These are phyloP conservation scores for Platanus orientalis DNA, from an alignment of 164 flowering plant species.

Conservation along the genomic window DNA sequence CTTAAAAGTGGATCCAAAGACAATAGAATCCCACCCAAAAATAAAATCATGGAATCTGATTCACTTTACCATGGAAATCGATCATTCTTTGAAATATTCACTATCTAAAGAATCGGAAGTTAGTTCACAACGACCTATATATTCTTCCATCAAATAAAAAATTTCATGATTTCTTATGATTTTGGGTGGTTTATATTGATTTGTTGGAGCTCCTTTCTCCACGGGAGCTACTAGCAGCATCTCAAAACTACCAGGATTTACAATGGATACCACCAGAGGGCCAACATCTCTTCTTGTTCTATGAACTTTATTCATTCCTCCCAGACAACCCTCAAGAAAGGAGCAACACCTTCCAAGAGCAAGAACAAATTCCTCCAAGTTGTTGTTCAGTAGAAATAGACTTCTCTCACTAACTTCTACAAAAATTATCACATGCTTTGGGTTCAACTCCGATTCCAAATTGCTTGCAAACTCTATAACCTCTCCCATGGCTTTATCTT, in stretches of 20 bases:
- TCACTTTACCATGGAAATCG: no score
- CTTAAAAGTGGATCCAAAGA: no score
- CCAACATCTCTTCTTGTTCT: slow-evolving; percentile 28
- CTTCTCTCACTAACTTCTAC: slow-evolving; percentile 24
- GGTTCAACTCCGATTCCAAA: slow-evolving; percentile 21
- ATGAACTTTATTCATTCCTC: slow-evolving; percentile 26
- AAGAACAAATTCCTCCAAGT: slow-evolving; percentile 12
- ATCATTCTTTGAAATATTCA: no score
- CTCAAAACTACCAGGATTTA: slow-evolving; percentile 36
- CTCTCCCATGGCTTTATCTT: slow-evolving; percentile 15
- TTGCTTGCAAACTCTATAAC: slow-evolving; percentile 31
- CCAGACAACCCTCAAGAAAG: slow-evolving; percentile 31
- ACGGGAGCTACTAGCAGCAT: slow-evolving; percentile 19
- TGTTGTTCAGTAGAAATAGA: slow-evolving; percentile 9
- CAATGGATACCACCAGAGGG: slow-evolving; percentile 28
- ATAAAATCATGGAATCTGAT: no score
- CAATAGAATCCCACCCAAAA: no score
- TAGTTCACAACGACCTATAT: slow-evolving; percentile 15
- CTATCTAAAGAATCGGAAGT: slow-evolving; percentile 8
- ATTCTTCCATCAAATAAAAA: slow-evolving; percentile 26
- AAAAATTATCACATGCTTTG: slow-evolving; percentile 30
- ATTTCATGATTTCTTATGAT: slow-evolving; percentile 30
- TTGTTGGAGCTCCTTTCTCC: slow-evolving; percentile 36
- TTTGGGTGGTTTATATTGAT: slow-evolving; percentile 44
- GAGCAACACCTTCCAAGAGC: slow-evolving; percentile 24